Evolutionary conservation across 2,329 filamentous ascomycete species (phyloP), one percentile per base, ranked within the genome.

Genomic region (Chaetomiaceae sp.): DNA sequence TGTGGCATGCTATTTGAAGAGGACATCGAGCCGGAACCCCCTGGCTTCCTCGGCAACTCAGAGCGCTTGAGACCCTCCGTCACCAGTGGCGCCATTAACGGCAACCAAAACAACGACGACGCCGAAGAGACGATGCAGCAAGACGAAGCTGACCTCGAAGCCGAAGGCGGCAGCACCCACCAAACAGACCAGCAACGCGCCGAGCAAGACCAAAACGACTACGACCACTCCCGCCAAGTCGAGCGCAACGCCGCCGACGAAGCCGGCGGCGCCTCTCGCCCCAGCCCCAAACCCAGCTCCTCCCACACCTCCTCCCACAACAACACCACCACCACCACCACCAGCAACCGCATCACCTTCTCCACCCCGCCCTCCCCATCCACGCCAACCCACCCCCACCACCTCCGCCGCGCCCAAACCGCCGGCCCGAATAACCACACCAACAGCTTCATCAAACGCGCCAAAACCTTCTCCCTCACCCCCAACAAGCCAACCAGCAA

Each of bases 1-100:
- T 66, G 62, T 15, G 75, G 75, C 5, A 52, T 54, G 0, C 5
- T 74, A 0, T 77, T 74, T 29, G 36, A 53, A 0, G 62, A 61
- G 1, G 58, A 66, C 0, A 58, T 68, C 9, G 60, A 68, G n/a
- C 65, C 70, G 27, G 45, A 57, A 0, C 66, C 69, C 0, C 66
- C 71, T 0, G 71, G 71, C 0, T 64, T 74, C 14, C 54, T 74
- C 14, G 71, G 68, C 1, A 60, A 62, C 0, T 59, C 62, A 2
- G 60, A 58, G 35, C 56, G 49, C n/a, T 20, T 42, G 1, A 57
- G 60, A 6, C 50, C 56, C 1, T 52, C 59, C 11, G 53, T 44
- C 6, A 51, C 53, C 2, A 51, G 54, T 9, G 47, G 54, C 2
- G 54, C 57, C 0, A 24, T 22, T 19, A 19, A 15, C 37, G 59